phyloP scores from a whole-genome alignment of 2,329 filamentous ascomycete genomes.

The Ilyonectria destructans region DNA sequence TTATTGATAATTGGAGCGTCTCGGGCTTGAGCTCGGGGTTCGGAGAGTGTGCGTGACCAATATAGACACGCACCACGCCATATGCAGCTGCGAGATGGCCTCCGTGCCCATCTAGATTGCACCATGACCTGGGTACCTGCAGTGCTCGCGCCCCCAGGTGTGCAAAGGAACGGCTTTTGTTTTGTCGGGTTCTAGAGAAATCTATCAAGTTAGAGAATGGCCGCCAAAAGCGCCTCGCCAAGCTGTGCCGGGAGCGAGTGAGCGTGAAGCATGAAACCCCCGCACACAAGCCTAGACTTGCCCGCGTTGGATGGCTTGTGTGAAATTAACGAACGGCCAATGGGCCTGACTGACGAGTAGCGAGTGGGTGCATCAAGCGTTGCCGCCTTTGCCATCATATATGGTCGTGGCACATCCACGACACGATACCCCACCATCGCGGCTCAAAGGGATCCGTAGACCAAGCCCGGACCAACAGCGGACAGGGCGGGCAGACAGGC shows the following conservation, averaged over 20 bases:
- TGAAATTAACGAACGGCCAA: conserved; percentile 14
- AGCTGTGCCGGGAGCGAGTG: conserved; percentile 31
- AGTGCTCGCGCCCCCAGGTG: conserved; percentile 39
- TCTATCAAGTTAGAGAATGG: conserved; percentile 42
- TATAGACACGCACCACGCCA: conserved; percentile 28
- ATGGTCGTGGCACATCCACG: conserved; percentile 16
- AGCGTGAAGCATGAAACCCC: conserved; percentile 38
- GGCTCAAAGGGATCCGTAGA: conserved; percentile 13
- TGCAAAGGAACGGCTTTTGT: conserved; percentile 36
- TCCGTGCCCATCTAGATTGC: conserved; percentile 44
- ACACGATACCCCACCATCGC: conserved; percentile 22
- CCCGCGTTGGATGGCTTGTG: conserved; percentile 24
- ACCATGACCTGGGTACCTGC: conserved; percentile 42
- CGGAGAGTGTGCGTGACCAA: conserved; percentile 41
- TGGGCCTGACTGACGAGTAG: neutral
- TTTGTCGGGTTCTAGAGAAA: conserved; percentile 42
- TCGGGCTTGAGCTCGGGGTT: conserved; percentile 45
- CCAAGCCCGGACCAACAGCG: conserved; percentile 15
- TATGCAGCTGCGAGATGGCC: conserved; percentile 45
- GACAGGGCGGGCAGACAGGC: conserved; percentile 11
- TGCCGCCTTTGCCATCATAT: conserved; percentile 21
- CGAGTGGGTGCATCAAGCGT: conserved; percentile 6
- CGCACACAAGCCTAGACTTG: conserved; percentile 34
- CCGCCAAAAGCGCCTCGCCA: conserved; percentile 26
- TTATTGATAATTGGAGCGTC: conserved; percentile 41